These are phyloP conservation scores for Cinnamomum micranthum DNA, from an alignment of 164 flowering plant species.

Conservation along the genomic window DNA sequence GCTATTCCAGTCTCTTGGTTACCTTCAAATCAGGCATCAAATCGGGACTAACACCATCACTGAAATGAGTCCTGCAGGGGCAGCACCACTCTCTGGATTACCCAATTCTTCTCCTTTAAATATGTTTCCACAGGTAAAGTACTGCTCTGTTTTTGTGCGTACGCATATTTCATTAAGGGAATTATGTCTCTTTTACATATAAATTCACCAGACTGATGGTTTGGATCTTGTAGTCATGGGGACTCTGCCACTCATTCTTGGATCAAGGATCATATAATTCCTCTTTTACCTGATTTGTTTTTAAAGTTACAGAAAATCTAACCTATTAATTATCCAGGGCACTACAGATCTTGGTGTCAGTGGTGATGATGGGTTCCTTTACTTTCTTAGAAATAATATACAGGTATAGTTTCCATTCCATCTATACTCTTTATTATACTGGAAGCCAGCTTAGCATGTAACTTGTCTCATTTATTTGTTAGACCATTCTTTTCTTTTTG, in stretches of 20 bases:
- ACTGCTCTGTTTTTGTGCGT: background rate
- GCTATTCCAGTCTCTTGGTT: constrained; percentile 55
- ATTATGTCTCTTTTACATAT: no score
- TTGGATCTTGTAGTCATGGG: background rate
- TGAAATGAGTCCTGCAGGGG: constrained; percentile 36
- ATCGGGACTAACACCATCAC: constrained; percentile 16
- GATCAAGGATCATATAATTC: no score
- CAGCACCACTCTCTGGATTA: constrained; percentile 57
- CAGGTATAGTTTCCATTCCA: constrained; percentile 51
- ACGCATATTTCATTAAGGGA: background rate
- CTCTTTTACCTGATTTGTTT: no score
- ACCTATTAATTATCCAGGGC: constrained; percentile 42
- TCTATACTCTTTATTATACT: background rate
- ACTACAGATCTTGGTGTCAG: constrained; percentile 40
- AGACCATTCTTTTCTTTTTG: no score
- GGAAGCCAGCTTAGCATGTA: no score
- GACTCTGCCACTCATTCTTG: no score
- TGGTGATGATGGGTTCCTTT: constrained; percentile 76
- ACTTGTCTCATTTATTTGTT: no score
- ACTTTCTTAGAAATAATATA: constrained; percentile 81
- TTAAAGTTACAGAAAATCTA: no score
- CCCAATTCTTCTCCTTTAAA: constrained; percentile 89
- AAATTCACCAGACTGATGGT: background rate
- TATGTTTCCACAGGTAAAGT: constrained; percentile 87
- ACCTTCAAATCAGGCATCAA: constrained; percentile 35